phyloP scores from a whole-genome alignment of 2,329 filamentous ascomycete species.

The Simplicillium sp. region DNA sequence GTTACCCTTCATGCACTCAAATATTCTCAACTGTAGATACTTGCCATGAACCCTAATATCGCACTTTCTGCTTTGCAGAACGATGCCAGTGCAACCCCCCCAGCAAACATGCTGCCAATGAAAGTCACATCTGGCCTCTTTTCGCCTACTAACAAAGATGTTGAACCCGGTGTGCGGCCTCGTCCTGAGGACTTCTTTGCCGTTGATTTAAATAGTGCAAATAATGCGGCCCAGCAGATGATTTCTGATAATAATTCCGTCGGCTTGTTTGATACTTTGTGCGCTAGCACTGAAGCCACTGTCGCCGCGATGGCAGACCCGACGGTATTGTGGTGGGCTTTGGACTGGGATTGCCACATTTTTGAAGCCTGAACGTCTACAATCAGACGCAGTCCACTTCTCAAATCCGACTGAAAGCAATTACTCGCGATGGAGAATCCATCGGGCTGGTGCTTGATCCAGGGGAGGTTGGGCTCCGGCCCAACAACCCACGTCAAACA shows the following conservation, averaged over 20 bases:
- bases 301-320: too few species aligned
- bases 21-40: not conserved
- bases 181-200: too few species aligned
- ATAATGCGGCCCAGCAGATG: constrained; percentile 20
- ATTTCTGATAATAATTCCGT: constrained; percentile 21
- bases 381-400: too few species aligned
- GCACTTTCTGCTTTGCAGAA: constrained; percentile 12
- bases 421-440: too few species aligned
- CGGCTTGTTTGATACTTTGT: not conserved
- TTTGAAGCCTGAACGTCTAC: too few species aligned
- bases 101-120: constrained; percentile 3
- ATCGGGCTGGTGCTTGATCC: too few species aligned
- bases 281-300: too few species aligned
- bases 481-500: too few species aligned
- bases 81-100: not conserved
- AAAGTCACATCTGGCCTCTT: not conserved
- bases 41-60: constrained; percentile 6
- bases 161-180: constrained; percentile 2
- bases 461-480: too few species aligned
- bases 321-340: too few species aligned
- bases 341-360: too few species aligned
- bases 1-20: not conserved
- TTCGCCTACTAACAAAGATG: not conserved
- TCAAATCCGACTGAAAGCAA: too few species aligned
- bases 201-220: constrained; percentile 10